Evolutionary conservation across 805 yeast species (phyloP).

Genomic region (Candida xiaguanensis): DNA sequence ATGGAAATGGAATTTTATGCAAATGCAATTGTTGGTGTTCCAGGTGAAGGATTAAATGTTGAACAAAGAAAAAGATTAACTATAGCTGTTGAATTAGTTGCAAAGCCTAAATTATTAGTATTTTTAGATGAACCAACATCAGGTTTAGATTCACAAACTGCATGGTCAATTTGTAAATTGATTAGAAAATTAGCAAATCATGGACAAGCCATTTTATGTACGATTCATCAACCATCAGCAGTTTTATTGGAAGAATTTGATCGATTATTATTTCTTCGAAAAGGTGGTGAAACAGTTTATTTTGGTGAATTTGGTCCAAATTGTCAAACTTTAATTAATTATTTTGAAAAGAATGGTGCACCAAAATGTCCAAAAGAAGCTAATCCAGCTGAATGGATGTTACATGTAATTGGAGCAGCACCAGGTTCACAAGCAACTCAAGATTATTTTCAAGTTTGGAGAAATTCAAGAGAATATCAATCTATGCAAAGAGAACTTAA

Average conservation of each 20-base stretch:
- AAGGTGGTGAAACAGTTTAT: conserved; percentile 72
- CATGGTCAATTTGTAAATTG: conserved; percentile 34
- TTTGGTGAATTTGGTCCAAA: conserved; percentile 70
- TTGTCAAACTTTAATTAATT: conserved; percentile 52
- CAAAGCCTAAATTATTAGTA: conserved; percentile 35
- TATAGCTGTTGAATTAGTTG: conserved; percentile 38
- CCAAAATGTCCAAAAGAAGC: conserved; percentile 63
- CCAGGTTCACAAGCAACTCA: conserved; percentile 25
- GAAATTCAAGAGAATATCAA: conserved; percentile 43
- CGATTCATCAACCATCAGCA: conserved; percentile 83
- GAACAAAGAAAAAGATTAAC: conserved; percentile 34
- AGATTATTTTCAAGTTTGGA: conserved; percentile 24
- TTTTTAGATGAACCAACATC: conserved; percentile 40
- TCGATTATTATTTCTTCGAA: conserved; percentile 62
- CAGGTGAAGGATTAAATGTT: conserved; percentile 34
- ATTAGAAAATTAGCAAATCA: conserved; percentile 31
- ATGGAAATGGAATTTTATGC: conserved; percentile 46
- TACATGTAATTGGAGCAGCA: conserved; percentile 26
- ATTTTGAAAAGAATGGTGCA: conserved; percentile 66
- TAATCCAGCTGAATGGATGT: conserved; percentile 59
- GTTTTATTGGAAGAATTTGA: conserved; percentile 70
- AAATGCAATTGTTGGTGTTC: conserved; percentile 30
- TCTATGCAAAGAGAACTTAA: conserved; percentile 50
- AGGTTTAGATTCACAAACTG: conserved; percentile 36
- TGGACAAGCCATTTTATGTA: conserved; percentile 37